Base-by-base conservation (phyloP, 371 early-diverging fungal species). In the Mucor circinelloides region DNA sequence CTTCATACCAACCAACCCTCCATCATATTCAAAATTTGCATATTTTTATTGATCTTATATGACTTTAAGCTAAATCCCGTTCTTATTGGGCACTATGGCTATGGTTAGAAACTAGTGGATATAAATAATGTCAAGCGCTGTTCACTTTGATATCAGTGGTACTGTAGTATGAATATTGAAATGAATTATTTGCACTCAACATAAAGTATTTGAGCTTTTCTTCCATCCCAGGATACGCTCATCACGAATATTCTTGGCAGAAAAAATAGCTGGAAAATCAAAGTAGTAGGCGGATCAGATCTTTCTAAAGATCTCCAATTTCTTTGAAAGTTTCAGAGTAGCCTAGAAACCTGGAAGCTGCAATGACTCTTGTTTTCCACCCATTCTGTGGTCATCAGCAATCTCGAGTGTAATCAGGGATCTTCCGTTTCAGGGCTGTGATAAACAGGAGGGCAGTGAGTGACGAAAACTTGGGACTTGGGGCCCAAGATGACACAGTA, bases 21-120 rank as follows among this genome's bases (percentile, higher is more conserved):
- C 13, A 30, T 55, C 30, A 15, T 28, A 30, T 28, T 55, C 8
- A 55, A 55, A 55, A 30, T 55, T 55, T 23, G 42, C 12, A 50
- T 54, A 54, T 54, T 54, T 54, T 54, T 54, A 54, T 54, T 28
- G 55, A 54, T 54, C 55, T 54, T 54, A 12, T 54, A 54, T 28
- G 30, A 54, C 30, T 54, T 42, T 42, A 12, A 42, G 42, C 42
- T n/a, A 42, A 42, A 42, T 42, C 42, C 42, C 42, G 42, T 42
- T 8, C 42, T 8, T 42, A 42, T 42, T 42, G 42, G 42, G n/a
- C 7, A 30, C 2, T 30, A 30, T 30, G 6, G 6, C 30, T n/a
- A n/a, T n/a, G n/a, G n/a, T n/a, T n/a, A 30, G 30, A 30, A 30
- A 30, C 30, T 30, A 30, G 30, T 30, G 30, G 30, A 30, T 30